Evolutionary conservation across 106 monocot genomes (phyloP).

Genomic region (Chionographis japonica): DNA sequence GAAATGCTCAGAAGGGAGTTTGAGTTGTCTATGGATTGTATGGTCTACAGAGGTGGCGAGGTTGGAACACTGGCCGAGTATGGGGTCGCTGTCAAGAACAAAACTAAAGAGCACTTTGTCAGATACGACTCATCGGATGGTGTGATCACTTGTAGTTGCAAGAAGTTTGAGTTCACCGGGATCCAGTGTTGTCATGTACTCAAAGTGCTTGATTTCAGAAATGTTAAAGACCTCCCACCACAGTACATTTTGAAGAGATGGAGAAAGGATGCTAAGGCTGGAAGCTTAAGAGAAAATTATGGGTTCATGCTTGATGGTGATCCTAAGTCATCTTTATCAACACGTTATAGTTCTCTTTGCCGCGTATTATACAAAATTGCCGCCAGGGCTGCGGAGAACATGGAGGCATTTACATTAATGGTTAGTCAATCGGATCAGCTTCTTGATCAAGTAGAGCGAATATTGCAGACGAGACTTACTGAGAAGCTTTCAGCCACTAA

Average conservation of each 20-base stretch:
- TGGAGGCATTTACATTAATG: conserved; percentile 53
- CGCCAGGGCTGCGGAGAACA: conserved; percentile 58
- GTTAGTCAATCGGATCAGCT: conserved; percentile 57
- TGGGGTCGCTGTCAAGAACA: conserved; percentile 40
- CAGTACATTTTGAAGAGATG: conserved; percentile 58
- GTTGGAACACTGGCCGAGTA: conserved; percentile 48
- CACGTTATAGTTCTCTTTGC: conserved; percentile 51
- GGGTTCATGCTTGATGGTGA: conserved; percentile 26
- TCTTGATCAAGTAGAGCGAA: conserved; percentile 51
- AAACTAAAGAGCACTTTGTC: conserved; percentile 45
- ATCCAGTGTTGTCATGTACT: conserved; percentile 69
- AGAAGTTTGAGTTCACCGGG: conserved; percentile 50
- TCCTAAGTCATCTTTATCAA: conserved; percentile 22
- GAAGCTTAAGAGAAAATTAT: conserved; percentile 28
- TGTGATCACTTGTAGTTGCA: conserved; percentile 50
- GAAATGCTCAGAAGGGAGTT: conserved; percentile 58
- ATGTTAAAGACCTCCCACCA: conserved; percentile 57
- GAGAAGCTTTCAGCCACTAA: conserved; percentile 34
- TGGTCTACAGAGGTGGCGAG: conserved; percentile 50
- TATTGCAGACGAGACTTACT: conserved; percentile 36
- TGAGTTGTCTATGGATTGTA: conserved; percentile 49
- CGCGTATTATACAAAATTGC: conserved; percentile 58
- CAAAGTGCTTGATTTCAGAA: conserved; percentile 57
- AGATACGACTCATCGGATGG: conserved; percentile 64
- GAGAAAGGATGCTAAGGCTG: conserved; percentile 69